These are phyloP conservation scores for Davidsoniella virescens DNA, from an alignment of 2,329 filamentous ascomycete species.

Conservation along the genomic window DNA sequence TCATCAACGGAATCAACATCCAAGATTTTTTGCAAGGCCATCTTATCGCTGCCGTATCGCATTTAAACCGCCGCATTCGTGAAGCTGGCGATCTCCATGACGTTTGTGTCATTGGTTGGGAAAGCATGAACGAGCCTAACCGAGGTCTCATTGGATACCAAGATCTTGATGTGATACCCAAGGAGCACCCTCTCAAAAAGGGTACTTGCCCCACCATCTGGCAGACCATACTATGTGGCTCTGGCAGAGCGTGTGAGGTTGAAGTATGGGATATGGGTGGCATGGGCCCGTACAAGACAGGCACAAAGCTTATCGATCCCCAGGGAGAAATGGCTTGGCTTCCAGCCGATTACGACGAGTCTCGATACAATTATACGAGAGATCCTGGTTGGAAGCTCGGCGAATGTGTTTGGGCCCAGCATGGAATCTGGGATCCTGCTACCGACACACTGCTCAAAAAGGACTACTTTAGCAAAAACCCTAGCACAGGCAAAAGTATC, in stretches of 20 bases:
- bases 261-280: slow-evolving; percentile 88
- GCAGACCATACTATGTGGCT: slow-evolving; percentile 85
- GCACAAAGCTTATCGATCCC: slow-evolving; percentile 68
- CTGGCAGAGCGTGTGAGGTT: slow-evolving; percentile 76
- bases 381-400: slow-evolving; percentile 81
- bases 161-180: slow-evolving; percentile 66
- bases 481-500: slow-evolving; percentile 53
- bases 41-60: slow-evolving; percentile 62
- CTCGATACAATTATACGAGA: slow-evolving; percentile 76
- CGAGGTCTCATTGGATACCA: slow-evolving; percentile 70
- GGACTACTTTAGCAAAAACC: slow-evolving; percentile 74
- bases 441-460: slow-evolving; percentile 65
- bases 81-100: slow-evolving; percentile 81
- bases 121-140: slow-evolving; percentile 91
- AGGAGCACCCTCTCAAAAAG: slow-evolving; percentile 80
- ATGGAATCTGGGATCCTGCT: slow-evolving; percentile 80
- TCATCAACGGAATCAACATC: slow-evolving; percentile 89
- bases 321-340: slow-evolving; percentile 77
- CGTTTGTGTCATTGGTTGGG: slow-evolving; percentile 83
- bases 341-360: slow-evolving; percentile 56
- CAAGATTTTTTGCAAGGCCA: slow-evolving; percentile 88
- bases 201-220: slow-evolving; percentile 87
- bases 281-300: slow-evolving; percentile 81
- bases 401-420: slow-evolving; percentile 93
- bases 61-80: slow-evolving; percentile 69